Conservation (phyloP, 2,329 filamentous ascomycete genomes). For the Colletotrichum tanaceti region DNA sequence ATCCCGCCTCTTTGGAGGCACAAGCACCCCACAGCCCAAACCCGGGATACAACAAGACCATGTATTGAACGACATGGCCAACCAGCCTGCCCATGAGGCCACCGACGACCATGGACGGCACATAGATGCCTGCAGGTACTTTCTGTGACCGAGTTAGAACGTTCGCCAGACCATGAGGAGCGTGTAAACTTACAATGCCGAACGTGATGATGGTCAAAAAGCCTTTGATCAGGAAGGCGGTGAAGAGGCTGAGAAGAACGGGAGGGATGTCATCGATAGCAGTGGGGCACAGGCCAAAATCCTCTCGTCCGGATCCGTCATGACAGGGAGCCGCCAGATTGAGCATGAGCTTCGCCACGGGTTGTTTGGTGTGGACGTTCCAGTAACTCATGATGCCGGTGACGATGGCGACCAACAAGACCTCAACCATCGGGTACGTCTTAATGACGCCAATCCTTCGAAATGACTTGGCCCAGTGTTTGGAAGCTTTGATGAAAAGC, state of each 20-base stretch:
- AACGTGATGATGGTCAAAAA: conserved; percentile 91
- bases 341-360: conserved; percentile 89
- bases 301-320: conserved; percentile 70
- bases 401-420: conserved; percentile 84
- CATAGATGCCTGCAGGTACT: conserved; percentile 95
- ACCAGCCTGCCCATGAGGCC: conserved; percentile 90
- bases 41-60: conserved; percentile 78
- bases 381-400: conserved; percentile 91
- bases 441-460: conserved; percentile 85
- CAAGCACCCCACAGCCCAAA: conserved; percentile 82
- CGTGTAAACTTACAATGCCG: conserved; percentile 72
- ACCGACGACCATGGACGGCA: conserved; percentile 98
- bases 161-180: background rate
- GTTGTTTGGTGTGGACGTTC: conserved; percentile 89
- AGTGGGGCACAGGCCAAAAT: conserved; percentile 81
- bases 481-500: conserved; percentile 95
- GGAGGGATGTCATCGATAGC: conserved; percentile 80
- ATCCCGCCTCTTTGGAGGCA: conserved; percentile 74
- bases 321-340: conserved; percentile 91
- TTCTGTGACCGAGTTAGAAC: conserved; percentile 64
- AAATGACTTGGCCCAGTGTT: conserved; percentile 89
- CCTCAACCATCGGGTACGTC: conserved; percentile 84
- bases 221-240: conserved; percentile 90
- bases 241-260: conserved; percentile 76
- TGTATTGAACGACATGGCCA: conserved; percentile 85